A percentile compares a stretch with the other conserved stretches of the same genome.
phyloP scores from a whole-genome alignment of 2,329 filamentous ascomycete genomes.

The Aspergillus fumigatus region DNA sequence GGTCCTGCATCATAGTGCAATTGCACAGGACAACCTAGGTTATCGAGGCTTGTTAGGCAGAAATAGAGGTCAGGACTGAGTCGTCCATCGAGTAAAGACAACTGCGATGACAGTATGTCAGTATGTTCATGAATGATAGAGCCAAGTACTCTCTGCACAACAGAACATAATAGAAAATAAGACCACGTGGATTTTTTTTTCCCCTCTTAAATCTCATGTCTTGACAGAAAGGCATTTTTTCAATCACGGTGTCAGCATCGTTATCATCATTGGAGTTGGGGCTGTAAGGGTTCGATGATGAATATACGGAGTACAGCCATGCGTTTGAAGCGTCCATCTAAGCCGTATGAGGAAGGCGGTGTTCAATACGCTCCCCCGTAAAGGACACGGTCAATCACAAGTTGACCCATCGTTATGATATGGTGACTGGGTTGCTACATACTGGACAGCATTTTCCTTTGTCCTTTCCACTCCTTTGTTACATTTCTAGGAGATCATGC shows the following conservation, averaged over 20 bases:
- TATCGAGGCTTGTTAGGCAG: neutral
- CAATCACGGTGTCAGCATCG: neutral
- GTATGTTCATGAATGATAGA: neutral
- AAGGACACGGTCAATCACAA: constrained; percentile 39
- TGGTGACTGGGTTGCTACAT: constrained; percentile 20
- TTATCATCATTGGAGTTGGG: neutral
- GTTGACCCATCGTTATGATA: constrained; percentile 21
- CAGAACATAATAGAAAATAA: neutral
- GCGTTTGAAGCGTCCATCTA: neutral
- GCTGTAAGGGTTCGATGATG: neutral
- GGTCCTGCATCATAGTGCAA: neutral
- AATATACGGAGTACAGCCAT: constrained; percentile 1
- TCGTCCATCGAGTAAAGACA: neutral
- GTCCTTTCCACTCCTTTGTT: constrained; percentile 7
- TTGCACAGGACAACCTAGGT: neutral
- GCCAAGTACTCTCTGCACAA: neutral
- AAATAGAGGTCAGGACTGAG: constrained; percentile 8
- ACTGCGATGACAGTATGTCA: neutral
- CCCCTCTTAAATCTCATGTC: neutral
- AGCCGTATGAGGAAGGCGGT: constrained; percentile 26
- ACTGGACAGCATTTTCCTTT: constrained; percentile 2
- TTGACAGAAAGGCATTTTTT: neutral
- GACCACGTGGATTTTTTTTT: neutral
- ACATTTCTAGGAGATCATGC: constrained; percentile 9
- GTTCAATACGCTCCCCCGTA: constrained; percentile 14